Base-by-base conservation (phyloP, 257 asterid species). In the Forsythia viridissima region DNA sequence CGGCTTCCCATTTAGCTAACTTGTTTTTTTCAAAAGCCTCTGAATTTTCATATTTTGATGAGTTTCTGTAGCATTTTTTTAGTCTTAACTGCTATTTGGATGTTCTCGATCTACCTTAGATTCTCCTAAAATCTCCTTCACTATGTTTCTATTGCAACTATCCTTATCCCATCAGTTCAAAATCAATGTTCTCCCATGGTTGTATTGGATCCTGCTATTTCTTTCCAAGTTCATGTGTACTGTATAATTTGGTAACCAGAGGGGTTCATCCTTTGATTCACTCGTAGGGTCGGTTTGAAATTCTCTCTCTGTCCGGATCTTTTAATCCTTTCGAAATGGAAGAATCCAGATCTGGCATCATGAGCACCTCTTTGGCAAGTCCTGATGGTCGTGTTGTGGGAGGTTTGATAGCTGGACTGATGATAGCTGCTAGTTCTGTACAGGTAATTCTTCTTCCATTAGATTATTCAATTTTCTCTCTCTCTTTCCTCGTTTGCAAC, bases 351-450 rank as follows among this genome's bases (percentile, higher is more conserved):
- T 83, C 90, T 2, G 94, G 96, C 76, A 90, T 86, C 51, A 86
- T 93, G 94, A 90, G 93, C 81, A 87, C 92, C 57, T 85, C 92
- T 81, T 72, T 93, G 87, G 93, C 97, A 13, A 91, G 97, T 76
- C 90, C 93, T 3, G 97, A 93, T 80, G 97, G 97, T 39, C 97
- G 98, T 52, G 97, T 93, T 9, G 87, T 93, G 13, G 98, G 98
- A 55, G 98, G 98, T 44, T 84, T 86, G 70, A 87, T 93, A 65
- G 90, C 94, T 38, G 98, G 98, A 41, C 79, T 88, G 48, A 86
- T 94, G 30, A 78, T 85, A 37, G 98, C 97, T 12, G 98, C 98
- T 78, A 85, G 85, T 76, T 91, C 92, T 38, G 94, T 93, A 38
- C 92, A 89, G 96, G 98, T 92, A 81, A 20, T 20, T 18, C 51